phyloP scores from a whole-genome alignment of 208 protist genomes.

The Herpetomonas tarakana region DNA sequence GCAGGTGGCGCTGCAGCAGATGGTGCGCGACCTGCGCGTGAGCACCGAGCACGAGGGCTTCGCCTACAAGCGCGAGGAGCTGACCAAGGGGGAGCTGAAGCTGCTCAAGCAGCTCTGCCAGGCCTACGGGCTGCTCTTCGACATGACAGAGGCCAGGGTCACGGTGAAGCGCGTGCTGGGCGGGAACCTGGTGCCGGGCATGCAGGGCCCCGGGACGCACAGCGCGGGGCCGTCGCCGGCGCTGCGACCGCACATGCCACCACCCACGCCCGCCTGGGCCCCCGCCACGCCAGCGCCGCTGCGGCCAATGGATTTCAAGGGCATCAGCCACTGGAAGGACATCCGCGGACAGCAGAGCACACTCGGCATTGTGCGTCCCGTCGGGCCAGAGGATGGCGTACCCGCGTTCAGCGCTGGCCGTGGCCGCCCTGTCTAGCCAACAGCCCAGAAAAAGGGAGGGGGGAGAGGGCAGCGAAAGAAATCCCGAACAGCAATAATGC shows the following conservation, averaged over 20 bases:
- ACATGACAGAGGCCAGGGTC: conserved; percentile 55
- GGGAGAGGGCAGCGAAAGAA: too few relatives aligned
- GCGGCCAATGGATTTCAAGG: conserved; percentile 71
- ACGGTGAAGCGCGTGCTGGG: conserved; percentile 62
- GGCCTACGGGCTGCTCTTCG: conserved; percentile 63
- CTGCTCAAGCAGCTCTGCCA: conserved; percentile 74
- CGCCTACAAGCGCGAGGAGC: conserved; percentile 39
- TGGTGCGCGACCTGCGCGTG: conserved; percentile 72
- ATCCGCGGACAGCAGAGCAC: conserved; percentile 30
- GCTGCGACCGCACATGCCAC: conserved; percentile 28
- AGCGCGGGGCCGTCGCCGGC: conserved; percentile 63
- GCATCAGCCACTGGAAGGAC: conserved; percentile 73
- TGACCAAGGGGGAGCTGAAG: conserved; percentile 71
- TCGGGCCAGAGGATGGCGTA: conserved; percentile 53
- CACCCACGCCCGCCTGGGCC: conserved; percentile 27
- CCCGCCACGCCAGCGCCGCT: conserved; percentile 51
- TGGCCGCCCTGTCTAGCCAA: conserved; percentile 37
- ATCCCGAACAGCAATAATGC: too few relatives aligned
- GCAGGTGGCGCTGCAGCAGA: conserved; percentile 43
- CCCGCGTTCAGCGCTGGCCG: conserved; percentile 58
- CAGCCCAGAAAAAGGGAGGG: neutral
- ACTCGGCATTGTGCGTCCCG: conserved; percentile 47
- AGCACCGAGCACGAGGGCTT: conserved; percentile 82
- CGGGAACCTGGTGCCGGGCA: neutral
- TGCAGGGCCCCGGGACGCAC: conserved; percentile 1